Evolutionary conservation across 768 basidiomycete species (phyloP).

Genomic region (Pilatotrama ljubarskyi): DNA sequence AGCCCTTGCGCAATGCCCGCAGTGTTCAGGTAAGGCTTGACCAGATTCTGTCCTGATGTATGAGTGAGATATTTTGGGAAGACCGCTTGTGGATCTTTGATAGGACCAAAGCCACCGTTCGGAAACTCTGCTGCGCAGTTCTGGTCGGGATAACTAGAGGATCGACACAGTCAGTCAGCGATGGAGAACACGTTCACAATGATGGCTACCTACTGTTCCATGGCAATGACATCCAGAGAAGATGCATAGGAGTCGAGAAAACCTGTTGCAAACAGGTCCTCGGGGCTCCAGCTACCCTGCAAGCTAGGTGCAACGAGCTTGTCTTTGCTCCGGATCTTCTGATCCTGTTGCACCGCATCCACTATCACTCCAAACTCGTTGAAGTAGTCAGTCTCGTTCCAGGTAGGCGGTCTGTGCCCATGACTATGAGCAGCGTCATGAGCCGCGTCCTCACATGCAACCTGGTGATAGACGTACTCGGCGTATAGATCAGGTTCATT

Average conservation of each 20-base stretch:
- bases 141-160: slow-evolving; percentile 54
- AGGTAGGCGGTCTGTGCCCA: slow-evolving; percentile 36
- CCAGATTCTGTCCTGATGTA: slow-evolving; percentile 47
- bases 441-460: too few species aligned
- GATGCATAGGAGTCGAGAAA: slow-evolving; percentile 47
- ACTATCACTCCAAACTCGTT: slow-evolving; percentile 52
- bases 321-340: slow-evolving; percentile 40
- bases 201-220: slow-evolving; percentile 50
- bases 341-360: slow-evolving; percentile 41
- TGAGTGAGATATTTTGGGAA: slow-evolving; percentile 65
- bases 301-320: slow-evolving; percentile 66
- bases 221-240: slow-evolving; percentile 45
- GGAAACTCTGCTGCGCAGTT: slow-evolving; percentile 57
- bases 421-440: slow-evolving; percentile 26
- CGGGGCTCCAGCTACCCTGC: slow-evolving; percentile 53
- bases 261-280: slow-evolving; percentile 52
- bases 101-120: slow-evolving; percentile 37
- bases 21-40: slow-evolving; percentile 52
- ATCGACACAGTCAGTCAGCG: not conserved
- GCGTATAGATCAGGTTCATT: slow-evolving; percentile 82
- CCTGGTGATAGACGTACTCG: slow-evolving; percentile 7
- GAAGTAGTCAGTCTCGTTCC: slow-evolving; percentile 47
- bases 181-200: not conserved
- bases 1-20: slow-evolving; percentile 40
- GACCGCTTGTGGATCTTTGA: slow-evolving; percentile 43